Evolutionary conservation across 73 alveolate genomes (phyloP).

Genomic region (Tetrahymena elliotti): DNA sequence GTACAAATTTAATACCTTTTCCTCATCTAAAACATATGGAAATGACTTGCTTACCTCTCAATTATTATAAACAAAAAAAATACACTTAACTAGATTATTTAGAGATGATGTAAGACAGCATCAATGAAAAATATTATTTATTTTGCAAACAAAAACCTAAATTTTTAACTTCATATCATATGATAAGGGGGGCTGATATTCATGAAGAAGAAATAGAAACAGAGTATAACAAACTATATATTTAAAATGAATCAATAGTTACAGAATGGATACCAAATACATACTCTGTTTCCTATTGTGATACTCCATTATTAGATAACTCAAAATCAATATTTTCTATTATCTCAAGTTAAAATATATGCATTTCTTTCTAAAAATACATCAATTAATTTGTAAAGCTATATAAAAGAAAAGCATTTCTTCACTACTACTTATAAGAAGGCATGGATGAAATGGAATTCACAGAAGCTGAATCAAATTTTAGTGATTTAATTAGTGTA

Average conservation of each 20-base stretch:
- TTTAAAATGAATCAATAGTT: neutral
- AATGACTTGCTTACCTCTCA: neutral
- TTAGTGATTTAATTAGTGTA: constrained; percentile 57
- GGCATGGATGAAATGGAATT: constrained; percentile 86
- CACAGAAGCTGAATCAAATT: constrained; percentile 62
- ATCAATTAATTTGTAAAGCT: constrained; percentile 32
- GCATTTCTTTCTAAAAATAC: neutral
- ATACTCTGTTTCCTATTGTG: neutral
- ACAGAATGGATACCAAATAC: neutral
- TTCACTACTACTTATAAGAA: constrained; percentile 54
- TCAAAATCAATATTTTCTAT: neutral
- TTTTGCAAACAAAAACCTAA: neutral
- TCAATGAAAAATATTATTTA: neutral
- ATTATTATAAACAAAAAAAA: neutral
- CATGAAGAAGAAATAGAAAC: neutral
- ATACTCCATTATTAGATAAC: neutral
- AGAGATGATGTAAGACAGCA: neutral
- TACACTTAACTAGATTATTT: neutral
- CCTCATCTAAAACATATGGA: neutral
- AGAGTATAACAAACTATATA: neutral
- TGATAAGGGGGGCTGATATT: neutral
- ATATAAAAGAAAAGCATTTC: constrained; percentile 53
- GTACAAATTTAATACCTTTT: neutral
- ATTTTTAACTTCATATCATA: neutral
- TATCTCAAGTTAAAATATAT: constrained; percentile 35